Evolutionary conservation across 2,329 filamentous ascomycete species (phyloP), one percentile per base, ranked within the genome.

Genomic region (Penicillium vulpinum): DNA sequence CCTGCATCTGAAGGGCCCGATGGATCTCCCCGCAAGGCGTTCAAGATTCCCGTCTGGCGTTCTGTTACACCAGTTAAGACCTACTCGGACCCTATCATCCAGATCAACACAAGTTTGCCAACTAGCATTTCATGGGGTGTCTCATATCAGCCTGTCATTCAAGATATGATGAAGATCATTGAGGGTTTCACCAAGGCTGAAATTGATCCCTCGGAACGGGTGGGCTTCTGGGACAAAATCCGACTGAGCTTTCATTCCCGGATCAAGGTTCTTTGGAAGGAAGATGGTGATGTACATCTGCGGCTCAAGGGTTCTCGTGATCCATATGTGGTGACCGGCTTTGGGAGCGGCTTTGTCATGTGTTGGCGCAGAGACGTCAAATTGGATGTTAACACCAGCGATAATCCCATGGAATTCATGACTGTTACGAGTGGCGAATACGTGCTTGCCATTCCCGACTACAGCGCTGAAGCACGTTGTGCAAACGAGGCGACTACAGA

Each of bases 121-220:
- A 99, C 94, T 0, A 87, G 90, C 43, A 93, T 99, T 51, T 97
- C 93, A 0, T 99, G 94, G 95, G 92, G 92, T 8, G 92, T 94
- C 44, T 96, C 92, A 2, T 99, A 97, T 69, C 95, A 99, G 70
- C 94, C 95, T 28, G 93, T 93, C 1, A 93, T 99, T 47, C 94
- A 99, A 73, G 95, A 99, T 70, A 96, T 97, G 89, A 99, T 99
- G 94, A 97, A 97, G 84, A 92, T 92, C 26, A 90, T 99, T 59
- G 94, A 99, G 75, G 93, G 90, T 2, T 97, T 99, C 72, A 97
- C 93, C 0, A 99, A 99, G 71, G 91, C 93, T 8, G 92, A 93
- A 61, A 82, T 97, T 28, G 95, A 99, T 72, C 89, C 90, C 1
- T 97, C 94, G 0, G 95, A 99, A 62, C 84, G 89, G 54, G 91